phyloP scores from a whole-genome alignment of 768 basidiomycete genomes.

The Boletus rex-veris region DNA sequence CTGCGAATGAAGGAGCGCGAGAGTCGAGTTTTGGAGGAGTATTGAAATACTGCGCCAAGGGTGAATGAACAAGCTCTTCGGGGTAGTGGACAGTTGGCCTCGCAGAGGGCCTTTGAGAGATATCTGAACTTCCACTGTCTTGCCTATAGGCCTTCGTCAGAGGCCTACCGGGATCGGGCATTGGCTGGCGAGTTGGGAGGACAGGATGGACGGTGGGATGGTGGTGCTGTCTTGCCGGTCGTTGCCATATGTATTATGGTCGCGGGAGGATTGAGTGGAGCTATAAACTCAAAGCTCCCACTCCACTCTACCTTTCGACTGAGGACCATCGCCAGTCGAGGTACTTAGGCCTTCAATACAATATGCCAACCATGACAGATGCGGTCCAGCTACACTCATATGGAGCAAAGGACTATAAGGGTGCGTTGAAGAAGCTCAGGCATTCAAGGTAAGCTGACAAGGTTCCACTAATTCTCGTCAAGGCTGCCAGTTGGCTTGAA shows the following conservation, averaged over 20 bases:
- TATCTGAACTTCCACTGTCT: slow-evolving; percentile 13
- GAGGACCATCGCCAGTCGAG: no score
- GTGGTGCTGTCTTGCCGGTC: slow-evolving; percentile 5
- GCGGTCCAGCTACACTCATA: slow-evolving; percentile 7
- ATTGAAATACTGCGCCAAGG: slow-evolving; percentile 22
- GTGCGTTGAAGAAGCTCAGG: slow-evolving; percentile 51
- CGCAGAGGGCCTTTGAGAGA: slow-evolving; percentile 9
- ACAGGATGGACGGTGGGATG: background rate
- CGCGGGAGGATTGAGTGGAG: slow-evolving; percentile 12
- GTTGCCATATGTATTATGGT: slow-evolving; percentile 8
- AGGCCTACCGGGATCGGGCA: slow-evolving; percentile 15
- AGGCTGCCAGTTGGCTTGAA: no score
- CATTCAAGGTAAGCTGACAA: slow-evolving; percentile 42
- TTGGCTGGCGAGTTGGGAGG: slow-evolving; percentile 21
- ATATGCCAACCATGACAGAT: slow-evolving; percentile 20
- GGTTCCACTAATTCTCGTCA: background rate
- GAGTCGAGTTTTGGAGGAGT: slow-evolving; percentile 34
- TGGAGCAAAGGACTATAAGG: slow-evolving; percentile 40
- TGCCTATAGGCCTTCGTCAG: slow-evolving; percentile 2
- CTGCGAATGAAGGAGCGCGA: slow-evolving; percentile 42
- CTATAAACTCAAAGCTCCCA: background rate
- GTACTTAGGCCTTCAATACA: slow-evolving; percentile 12
- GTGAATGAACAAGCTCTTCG: slow-evolving; percentile 35
- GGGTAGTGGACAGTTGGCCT: slow-evolving; percentile 54
- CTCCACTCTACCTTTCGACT: no score